Evolutionary conservation across 306 rosid species (phyloP).

Genomic region (Oxytropis ochrocephala): DNA sequence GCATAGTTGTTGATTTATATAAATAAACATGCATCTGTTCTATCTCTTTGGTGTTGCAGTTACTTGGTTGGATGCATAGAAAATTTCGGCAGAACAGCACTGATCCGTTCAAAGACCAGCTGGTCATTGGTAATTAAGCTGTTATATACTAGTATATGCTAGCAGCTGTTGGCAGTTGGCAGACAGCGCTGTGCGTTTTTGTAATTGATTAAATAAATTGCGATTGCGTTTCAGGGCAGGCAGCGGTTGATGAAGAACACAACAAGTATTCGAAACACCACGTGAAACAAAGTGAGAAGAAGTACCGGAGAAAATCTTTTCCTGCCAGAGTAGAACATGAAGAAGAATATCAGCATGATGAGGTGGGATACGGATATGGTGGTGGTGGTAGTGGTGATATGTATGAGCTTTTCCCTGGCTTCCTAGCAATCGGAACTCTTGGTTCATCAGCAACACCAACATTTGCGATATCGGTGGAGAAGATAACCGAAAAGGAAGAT

Average conservation of each 20-base stretch:
- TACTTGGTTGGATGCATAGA: slow-evolving; percentile 89
- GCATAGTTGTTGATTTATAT: neutral
- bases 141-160: no score
- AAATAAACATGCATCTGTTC: neutral
- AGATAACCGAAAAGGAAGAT: slow-evolving; percentile 69
- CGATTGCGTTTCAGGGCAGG: neutral
- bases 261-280: neutral
- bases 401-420: slow-evolving; percentile 40
- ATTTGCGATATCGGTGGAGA: slow-evolving; percentile 54
- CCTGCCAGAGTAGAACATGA: no score
- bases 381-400: neutral
- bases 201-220: no score
- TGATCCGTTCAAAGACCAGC: slow-evolving; percentile 55
- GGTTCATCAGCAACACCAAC: slow-evolving; percentile 75
- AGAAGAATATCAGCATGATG: neutral
- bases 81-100: slow-evolving; percentile 67
- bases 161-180: no score
- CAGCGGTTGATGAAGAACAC: neutral
- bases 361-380: no score
- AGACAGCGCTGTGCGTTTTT: no score
- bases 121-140: slow-evolving; percentile 60
- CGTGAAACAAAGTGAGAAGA: neutral
- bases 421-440: slow-evolving; percentile 85
- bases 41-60: slow-evolving; percentile 31
- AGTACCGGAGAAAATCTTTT: no score